A percentile compares a stretch with the other conserved stretches of the same genome.
Evolutionary conservation across 495 filamentous ascomycete species (phyloP).

Genomic region (Trichoderma reesei): DNA sequence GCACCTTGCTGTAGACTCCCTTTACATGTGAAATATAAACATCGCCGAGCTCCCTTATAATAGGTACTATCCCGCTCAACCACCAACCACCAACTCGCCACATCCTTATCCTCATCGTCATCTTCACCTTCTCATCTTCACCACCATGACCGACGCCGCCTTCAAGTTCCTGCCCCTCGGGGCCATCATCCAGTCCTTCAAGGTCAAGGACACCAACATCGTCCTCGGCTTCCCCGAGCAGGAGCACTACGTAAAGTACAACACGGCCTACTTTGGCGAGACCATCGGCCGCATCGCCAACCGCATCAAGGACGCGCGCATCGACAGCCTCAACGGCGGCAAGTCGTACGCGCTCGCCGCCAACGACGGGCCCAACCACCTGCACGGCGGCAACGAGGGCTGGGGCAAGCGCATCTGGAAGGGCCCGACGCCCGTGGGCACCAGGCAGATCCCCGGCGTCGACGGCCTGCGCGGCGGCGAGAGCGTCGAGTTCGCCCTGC

Average conservation of each 20-base stretch:
- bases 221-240: conserved; percentile 73
- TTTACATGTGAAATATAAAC: not conserved
- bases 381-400: conserved; percentile 73
- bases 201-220: conserved; percentile 67
- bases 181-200: conserved; percentile 80
- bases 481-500: conserved; percentile 64
- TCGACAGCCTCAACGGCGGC: conserved; percentile 61
- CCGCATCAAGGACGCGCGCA: conserved; percentile 62
- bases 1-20: not conserved
- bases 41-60: not conserved
- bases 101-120: not conserved
- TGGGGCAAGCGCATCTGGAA: conserved; percentile 82
- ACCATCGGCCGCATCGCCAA: conserved; percentile 92
- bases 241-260: conserved; percentile 60
- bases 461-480: conserved; percentile 57
- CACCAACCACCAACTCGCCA: not conserved
- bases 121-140: not conserved
- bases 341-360: conserved; percentile 53
- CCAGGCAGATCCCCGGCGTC: conserved; percentile 33
- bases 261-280: conserved; percentile 75
- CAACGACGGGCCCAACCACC: conserved; percentile 69
- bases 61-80: not conserved
- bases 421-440: conserved; percentile 54
- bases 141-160: conserved; percentile 32
- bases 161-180: conserved; percentile 72